Evolutionary conservation across 2,329 filamentous ascomycete species (phyloP).

Genomic region (Alternaria infectoria): DNA sequence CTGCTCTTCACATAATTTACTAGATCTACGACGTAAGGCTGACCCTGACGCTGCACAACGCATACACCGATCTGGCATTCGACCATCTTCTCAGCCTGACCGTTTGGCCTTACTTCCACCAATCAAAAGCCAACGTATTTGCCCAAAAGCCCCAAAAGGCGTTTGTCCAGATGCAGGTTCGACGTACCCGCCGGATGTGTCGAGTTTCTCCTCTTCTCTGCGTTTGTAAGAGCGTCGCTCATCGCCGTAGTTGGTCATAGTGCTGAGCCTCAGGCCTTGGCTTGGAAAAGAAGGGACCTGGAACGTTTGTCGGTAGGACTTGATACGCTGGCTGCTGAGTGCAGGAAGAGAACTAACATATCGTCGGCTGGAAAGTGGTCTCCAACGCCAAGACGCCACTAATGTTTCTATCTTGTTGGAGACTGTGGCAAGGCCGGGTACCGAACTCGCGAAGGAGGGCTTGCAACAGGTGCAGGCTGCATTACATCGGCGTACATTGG

Average conservation of each 20-base stretch:
- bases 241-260: not conserved
- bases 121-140: not conserved
- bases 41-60: not conserved
- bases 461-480: not conserved
- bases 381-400: not conserved
- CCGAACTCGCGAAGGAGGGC: not conserved
- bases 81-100: not conserved
- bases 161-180: not conserved
- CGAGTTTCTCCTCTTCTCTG: not conserved
- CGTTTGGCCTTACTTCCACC: not conserved
- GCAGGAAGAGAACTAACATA: not conserved
- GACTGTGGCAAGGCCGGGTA: conserved; percentile 3
- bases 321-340: not conserved
- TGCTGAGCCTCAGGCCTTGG: not conserved
- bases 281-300: not conserved
- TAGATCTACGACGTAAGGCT: not conserved
- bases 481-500: not conserved
- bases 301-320: not conserved
- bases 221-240: not conserved
- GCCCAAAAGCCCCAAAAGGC: not conserved
- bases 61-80: not conserved
- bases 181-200: not conserved
- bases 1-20: not conserved
- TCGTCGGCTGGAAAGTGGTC: not conserved
- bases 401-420: not conserved